Evolutionary conservation across 2,329 filamentous ascomycete species (phyloP), one percentile per base, ranked within the genome.

Genomic region (Juglanconis juglandina): DNA sequence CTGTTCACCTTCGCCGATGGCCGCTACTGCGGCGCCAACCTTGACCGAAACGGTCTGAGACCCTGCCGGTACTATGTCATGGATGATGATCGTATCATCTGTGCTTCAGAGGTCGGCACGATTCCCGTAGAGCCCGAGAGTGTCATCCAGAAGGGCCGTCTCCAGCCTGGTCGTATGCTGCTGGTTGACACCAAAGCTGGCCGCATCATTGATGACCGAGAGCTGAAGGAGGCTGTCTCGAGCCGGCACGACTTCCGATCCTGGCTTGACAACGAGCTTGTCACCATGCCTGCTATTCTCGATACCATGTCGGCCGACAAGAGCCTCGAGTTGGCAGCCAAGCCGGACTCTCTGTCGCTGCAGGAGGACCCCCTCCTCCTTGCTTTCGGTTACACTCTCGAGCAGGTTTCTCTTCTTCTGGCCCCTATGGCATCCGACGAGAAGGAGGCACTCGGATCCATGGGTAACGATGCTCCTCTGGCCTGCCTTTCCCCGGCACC

Each of bases 1-100:
- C 86, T 98, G 37, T 98, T 98, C 81, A 97, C 93, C 6, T 98
- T 98, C 76, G 92, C 94, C 34, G 94, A 98, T 74, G 94, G 94
- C 63, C 88, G 94, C 64, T 98, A 95, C 82, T 98, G 94, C 71
- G 94, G 94, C 83, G 94, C 94, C 67, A 98, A 97, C 75, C 83
- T 98, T 32, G 94, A 98, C 78, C 88, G 94, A 76, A 98, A 98
- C 72, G 94, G 94, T 77, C 85, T 98, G 56, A 87, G 94, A 68
- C 94, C 94, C 70, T 98, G 94, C 82, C 88, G 94, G 78, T 98
- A 94, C 84, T 98, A 98, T 74, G 88, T 98, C 53, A 92, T 95
- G 75, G 92, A 96, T 66, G 94, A 98, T 73, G 94, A 98, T 75
- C 90, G 94, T 69, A 97, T 98, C 71, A 92, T 98, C 68, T 98